Evolutionary conservation across 345 rosid species (phyloP).

Genomic region (Nasturtium officinale): DNA sequence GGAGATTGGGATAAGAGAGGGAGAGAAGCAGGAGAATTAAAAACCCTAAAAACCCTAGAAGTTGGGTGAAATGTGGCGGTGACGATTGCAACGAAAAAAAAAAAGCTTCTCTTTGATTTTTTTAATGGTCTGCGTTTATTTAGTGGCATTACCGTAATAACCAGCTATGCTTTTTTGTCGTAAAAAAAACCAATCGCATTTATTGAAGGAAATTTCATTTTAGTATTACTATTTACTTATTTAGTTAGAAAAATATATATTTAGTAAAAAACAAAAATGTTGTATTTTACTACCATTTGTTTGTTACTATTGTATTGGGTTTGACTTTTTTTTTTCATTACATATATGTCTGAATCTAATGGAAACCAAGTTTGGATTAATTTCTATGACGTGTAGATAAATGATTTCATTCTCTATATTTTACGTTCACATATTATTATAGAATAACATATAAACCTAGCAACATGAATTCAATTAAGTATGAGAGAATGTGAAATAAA

Average conservation of each 20-base stretch:
- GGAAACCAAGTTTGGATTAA: not conserved
- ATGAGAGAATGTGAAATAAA: too few species aligned
- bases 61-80: slow-evolving; percentile 25
- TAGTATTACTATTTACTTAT: not conserved
- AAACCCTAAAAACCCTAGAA: slow-evolving; percentile 43
- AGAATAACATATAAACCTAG: not conserved
- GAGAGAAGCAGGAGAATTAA: slow-evolving; percentile 10
- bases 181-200: too few species aligned
- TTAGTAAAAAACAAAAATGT: not conserved
- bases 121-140: slow-evolving; percentile 13
- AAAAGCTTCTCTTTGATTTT: not conserved
- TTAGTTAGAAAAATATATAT: too few species aligned
- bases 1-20: not conserved
- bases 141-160: slow-evolving; percentile 23
- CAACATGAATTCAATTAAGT: not conserved
- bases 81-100: slow-evolving; percentile 18
- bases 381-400: not conserved
- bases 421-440: not conserved
- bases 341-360: not conserved
- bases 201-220: not conserved
- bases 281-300: not conserved
- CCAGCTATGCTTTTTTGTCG: too few species aligned
- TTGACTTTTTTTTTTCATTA: too few species aligned
- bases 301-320: too few species aligned
- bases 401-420: too few species aligned